These are phyloP conservation scores for Talaromyces sp. DNA, from an alignment of 2,329 filamentous ascomycete species.

Conservation along the genomic window DNA sequence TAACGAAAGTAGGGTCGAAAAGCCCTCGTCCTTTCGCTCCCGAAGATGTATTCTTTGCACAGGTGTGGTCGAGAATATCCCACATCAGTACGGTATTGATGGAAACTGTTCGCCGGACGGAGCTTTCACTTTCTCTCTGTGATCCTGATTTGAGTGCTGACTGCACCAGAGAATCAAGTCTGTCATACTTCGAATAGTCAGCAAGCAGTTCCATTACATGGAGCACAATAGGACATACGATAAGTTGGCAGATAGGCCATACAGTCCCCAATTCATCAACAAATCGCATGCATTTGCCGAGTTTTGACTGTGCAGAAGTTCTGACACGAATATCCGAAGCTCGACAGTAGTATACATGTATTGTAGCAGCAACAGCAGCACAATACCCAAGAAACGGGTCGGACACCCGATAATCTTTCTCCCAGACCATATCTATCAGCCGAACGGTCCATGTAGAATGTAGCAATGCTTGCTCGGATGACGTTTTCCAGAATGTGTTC, in stretches of 20 bases:
- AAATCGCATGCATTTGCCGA: constrained; percentile 29
- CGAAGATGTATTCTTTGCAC: constrained; percentile 16
- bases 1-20: constrained; percentile 28
- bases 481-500: constrained; percentile 52
- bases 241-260: constrained; percentile 29
- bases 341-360: constrained; percentile 36
- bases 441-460: constrained; percentile 53
- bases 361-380: constrained; percentile 50
- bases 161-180: constrained; percentile 28
- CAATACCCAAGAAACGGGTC: constrained; percentile 51
- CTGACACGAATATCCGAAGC: constrained; percentile 23
- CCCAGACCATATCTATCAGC: constrained; percentile 51
- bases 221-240: constrained; percentile 24
- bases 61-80: constrained; percentile 32
- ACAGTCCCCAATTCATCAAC: constrained; percentile 26
- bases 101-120: constrained; percentile 28
- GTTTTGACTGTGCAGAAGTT: constrained; percentile 28
- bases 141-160: constrained; percentile 28
- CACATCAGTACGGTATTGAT: constrained; percentile 35
- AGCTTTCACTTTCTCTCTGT: constrained; percentile 17
- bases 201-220: background rate
- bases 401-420: constrained; percentile 46
- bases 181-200: constrained; percentile 26
- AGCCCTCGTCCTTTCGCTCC: constrained; percentile 23
- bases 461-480: constrained; percentile 48